Conservation (phyloP, 768 basidiomycete genomes). For the Lactarius tabidus region DNA sequence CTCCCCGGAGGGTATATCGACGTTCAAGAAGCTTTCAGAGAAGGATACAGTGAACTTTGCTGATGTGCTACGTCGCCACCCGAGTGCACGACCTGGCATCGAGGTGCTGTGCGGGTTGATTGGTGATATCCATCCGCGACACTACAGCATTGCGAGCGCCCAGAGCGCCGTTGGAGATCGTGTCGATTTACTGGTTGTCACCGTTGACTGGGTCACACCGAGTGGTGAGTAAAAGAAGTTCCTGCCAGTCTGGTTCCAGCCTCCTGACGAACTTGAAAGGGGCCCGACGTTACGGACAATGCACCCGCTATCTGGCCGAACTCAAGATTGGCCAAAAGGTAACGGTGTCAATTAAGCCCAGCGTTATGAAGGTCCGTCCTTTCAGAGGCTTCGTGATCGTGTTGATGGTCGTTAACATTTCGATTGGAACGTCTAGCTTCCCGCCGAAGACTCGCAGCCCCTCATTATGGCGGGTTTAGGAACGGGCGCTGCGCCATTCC, state of each 20-base stretch:
- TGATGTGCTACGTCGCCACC: slow-evolving; percentile 74
- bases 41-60: slow-evolving; percentile 94
- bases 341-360: slow-evolving; percentile 96
- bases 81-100: slow-evolving; percentile 75
- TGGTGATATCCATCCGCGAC: slow-evolving; percentile 94
- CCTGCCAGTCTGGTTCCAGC: background rate
- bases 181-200: slow-evolving; percentile 93
- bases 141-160: slow-evolving; percentile 96
- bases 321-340: slow-evolving; percentile 87
- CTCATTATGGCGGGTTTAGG: slow-evolving; percentile 99
- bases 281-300: slow-evolving; percentile 81
- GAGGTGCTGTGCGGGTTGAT: slow-evolving; percentile 84
- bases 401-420: slow-evolving; percentile 18
- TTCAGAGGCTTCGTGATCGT: background rate
- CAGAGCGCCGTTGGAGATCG: slow-evolving; percentile 93
- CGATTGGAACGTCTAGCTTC: slow-evolving; percentile 49
- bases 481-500: slow-evolving; percentile 98
- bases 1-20: slow-evolving; percentile 82
- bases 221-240: slow-evolving; percentile 51
- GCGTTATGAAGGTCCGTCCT: slow-evolving; percentile 88
- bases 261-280: slow-evolving; percentile 42
- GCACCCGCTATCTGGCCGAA: slow-evolving; percentile 88
- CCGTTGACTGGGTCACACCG: slow-evolving; percentile 90
- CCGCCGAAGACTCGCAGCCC: slow-evolving; percentile 78
- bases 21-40: slow-evolving; percentile 94